These are phyloP conservation scores for Phytophthora foliorum DNA, from an alignment of 352 stramenopile genomes.

Conservation along the genomic window DNA sequence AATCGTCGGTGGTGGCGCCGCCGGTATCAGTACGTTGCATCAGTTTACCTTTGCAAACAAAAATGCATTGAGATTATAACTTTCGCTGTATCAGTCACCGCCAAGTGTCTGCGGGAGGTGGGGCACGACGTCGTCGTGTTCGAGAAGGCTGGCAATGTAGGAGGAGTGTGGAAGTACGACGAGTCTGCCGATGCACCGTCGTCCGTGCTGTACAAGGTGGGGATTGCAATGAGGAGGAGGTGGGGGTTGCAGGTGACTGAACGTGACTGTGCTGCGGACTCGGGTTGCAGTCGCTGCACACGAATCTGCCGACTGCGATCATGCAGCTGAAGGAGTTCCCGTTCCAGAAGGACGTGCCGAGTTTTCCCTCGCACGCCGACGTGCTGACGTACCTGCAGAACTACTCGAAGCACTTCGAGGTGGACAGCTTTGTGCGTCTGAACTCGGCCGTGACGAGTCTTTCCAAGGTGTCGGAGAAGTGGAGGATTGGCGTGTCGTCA, in stretches of 20 bases:
- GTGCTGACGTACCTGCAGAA: conserved; percentile 79
- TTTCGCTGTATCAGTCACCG: conserved; percentile 53
- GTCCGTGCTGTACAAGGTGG: conserved; percentile 75
- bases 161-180: conserved; percentile 86
- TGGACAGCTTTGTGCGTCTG: conserved; percentile 59
- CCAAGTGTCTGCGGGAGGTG: conserved; percentile 71
- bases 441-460: conserved; percentile 64
- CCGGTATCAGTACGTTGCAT: conserved; percentile 72
- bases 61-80: not conserved
- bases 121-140: conserved; percentile 80
- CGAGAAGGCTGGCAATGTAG: conserved; percentile 68
- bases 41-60: not conserved
- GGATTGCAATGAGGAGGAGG: not conserved
- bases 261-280: not conserved
- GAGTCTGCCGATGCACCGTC: conserved; percentile 51
- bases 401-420: conserved; percentile 66
- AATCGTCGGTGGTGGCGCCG: conserved; percentile 77
- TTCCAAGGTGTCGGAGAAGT: conserved; percentile 44
- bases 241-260: not conserved
- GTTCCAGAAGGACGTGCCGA: conserved; percentile 62
- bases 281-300: conserved; percentile 71
- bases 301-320: conserved; percentile 80
- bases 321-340: conserved; percentile 83
- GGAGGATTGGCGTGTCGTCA: conserved; percentile 55
- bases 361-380: conserved; percentile 69